Evolutionary conservation across 257 asterid species (phyloP).

Genomic region (Solanum peruvianum): DNA sequence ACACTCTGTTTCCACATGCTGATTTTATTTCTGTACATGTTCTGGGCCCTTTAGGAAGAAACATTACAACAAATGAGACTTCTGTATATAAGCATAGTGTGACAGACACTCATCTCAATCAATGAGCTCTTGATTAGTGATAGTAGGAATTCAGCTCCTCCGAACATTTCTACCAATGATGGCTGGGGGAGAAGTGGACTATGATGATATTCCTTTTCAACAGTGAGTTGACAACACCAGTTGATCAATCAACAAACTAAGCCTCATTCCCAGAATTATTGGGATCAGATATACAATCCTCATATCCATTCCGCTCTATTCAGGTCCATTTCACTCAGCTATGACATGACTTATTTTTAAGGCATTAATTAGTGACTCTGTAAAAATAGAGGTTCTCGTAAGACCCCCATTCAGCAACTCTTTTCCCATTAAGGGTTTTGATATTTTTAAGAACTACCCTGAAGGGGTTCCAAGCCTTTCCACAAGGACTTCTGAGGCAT

Average conservation of each 20-base stretch:
- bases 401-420: background rate
- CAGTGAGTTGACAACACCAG: background rate
- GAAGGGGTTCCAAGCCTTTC: background rate
- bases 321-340: background rate
- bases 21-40: background rate
- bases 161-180: background rate
- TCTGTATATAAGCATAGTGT: background rate
- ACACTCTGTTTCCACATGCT: background rate
- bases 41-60: background rate
- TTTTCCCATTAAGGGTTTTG: background rate
- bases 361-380: background rate
- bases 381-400: background rate
- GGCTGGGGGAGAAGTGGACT: background rate
- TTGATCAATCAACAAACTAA: background rate
- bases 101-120: background rate
- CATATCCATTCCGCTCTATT: background rate
- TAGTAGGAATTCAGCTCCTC: background rate
- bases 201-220: background rate
- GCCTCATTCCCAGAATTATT: background rate
- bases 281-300: background rate
- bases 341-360: background rate
- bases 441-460: background rate
- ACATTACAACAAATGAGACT: background rate
- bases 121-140: background rate
- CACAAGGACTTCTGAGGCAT: background rate